Evolutionary conservation across 2,329 filamentous ascomycete genomes (phyloP), one percentile per base, ranked within the genome.

Genomic region (Colletotrichum viniferum): DNA sequence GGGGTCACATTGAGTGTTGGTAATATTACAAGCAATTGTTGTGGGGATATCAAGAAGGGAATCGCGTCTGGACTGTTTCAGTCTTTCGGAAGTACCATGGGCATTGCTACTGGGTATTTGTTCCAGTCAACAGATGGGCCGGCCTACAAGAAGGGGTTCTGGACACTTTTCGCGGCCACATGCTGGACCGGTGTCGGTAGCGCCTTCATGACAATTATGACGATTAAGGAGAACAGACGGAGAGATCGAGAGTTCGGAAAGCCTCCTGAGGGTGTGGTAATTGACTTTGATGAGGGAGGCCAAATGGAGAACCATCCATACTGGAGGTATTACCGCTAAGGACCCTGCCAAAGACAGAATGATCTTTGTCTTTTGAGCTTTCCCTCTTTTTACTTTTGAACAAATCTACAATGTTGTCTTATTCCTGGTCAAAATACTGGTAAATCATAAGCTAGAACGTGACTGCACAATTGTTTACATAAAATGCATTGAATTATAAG

Each of bases 161-260:
- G 73, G 73, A 74, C 69, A 10, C 43, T 74, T 12, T 72, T 74
- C 8, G 73, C 69, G 3, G 73, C 73, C 9, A 74, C 69, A 3
- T 74, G 73, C 4, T 74, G 73, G 73, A 74, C 73, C 21, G 62
- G 38, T 10, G 9, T 62, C 7, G 73, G 62, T 9, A 70, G 68
- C n/a, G 73, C 73, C 4, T 72, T 74, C 14, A 65, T 74, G 55
- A 78, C 77, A 4, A 8, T 78, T 13, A 62, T 77, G 28, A 76
- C 69, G 4, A n/a, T 71, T 9, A 68, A 28, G 16, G 74, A 79
- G 21, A 79, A 79, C 56, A 71, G 55, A 16, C 60, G 65, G 56
- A 70, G 78, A 13, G 72, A 82, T n/a, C 55, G 55, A n/a, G 38
- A 72, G n/a, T 72, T 36, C 12, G 73, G 73, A 28, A 74, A 56